Base-by-base conservation (phyloP, 305 asterid species). In the Lippia alba region DNA sequence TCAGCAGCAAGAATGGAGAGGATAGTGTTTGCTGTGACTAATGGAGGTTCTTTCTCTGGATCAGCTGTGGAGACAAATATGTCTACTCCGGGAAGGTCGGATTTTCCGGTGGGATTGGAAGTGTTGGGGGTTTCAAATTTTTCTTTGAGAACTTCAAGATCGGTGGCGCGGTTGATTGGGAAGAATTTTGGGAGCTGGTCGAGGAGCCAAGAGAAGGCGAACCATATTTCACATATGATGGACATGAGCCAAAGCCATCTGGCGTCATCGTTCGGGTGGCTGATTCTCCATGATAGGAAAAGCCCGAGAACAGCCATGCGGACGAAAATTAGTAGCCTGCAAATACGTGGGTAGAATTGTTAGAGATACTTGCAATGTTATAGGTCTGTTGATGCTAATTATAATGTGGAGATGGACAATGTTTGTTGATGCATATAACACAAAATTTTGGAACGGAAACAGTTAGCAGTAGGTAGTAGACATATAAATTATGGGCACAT, bases 1-100 rank as follows among this genome's bases (percentile, higher is more conserved):
- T 86, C 83, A 33, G 84, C 82, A 0, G 89, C 91, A 14, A 86
- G 89, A 57, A 86, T 82, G 6, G 91, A 86, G 12, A 86, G 79
- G 8, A 86, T 82, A 16, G 91, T 86, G 79, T 86, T 86, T 55
- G 91, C 78, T 3, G 89, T 86, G n/a, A 86, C 87, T 18, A 86
- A 80, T 0, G 91, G 91, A n/a, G 91, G 89, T 80, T 86, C 91
- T 58, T 83, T 86, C 61, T 83, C 85, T 8, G 91, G 89, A 78
- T 86, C 89, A 17, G 89, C 87, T 8, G 91, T 86, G 12, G 89
- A 83, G 63, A 86, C 91, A 70, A 75, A 86, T 14, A 86, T 51
- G 56, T 86, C 91, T 12, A 86, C 57, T 10, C 85, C 87, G 0
- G 91, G 89, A 72, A 86, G 84, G 70, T 86, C 89, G 19, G 91